Conservation (phyloP, 164 flowering plant genomes). For the Warburgia ugandensis region DNA sequence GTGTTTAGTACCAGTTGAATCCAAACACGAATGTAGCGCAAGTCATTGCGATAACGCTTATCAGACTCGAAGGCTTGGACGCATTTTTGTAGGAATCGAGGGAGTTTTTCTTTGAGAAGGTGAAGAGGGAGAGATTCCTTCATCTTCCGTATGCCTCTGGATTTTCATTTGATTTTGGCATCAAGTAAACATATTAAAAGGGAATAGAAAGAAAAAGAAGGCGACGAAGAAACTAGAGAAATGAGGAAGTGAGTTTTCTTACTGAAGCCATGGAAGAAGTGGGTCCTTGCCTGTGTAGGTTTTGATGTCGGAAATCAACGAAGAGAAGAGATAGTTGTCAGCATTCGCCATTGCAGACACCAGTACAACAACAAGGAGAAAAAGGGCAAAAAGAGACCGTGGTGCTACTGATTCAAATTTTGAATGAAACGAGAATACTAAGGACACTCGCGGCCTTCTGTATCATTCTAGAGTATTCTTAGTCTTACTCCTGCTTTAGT, state of each 20-base stretch:
- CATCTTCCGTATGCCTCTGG: slow-evolving; percentile 76
- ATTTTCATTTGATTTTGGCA: background rate
- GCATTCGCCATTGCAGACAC: background rate
- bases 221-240: background rate
- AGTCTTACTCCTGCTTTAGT: too few species aligned
- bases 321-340: slow-evolving; percentile 37
- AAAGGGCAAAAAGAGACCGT: background rate
- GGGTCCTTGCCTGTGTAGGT: slow-evolving; percentile 74
- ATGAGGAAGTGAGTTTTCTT: slow-evolving; percentile 11
- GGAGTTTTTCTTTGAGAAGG: slow-evolving; percentile 70
- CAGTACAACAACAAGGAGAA: too few species aligned
- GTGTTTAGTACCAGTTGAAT: slow-evolving; percentile 58
- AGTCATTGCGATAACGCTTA: too few species aligned
- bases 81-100: slow-evolving; percentile 89
- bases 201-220: background rate
- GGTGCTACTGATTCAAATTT: background rate
- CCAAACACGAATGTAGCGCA: slow-evolving; percentile 89
- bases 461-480: too few species aligned
- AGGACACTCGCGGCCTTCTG: too few species aligned
- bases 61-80: slow-evolving; percentile 50
- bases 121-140: slow-evolving; percentile 52
- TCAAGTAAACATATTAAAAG: background rate
- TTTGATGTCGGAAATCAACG: slow-evolving; percentile 65
- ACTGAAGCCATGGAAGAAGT: slow-evolving; percentile 91
- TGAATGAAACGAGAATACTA: background rate